Base-by-base conservation (phyloP, 1,284 basidiomycete species). In the Xerocomus amazonicus region DNA sequence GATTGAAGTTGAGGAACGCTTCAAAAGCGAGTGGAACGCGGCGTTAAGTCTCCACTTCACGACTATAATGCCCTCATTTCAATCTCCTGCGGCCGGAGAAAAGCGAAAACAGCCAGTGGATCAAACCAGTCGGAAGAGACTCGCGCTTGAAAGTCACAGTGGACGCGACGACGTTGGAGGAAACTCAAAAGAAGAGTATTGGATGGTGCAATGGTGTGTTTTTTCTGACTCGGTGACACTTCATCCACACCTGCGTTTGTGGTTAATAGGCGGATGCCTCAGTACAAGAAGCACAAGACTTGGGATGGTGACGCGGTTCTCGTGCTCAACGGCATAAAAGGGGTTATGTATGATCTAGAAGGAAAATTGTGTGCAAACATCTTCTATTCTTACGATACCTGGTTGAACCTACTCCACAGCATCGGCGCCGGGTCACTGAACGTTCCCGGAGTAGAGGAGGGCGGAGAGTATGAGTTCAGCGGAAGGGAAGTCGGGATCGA, bases 291-390 rank as follows among this genome's bases (percentile, higher is more conserved):
- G 69, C 87, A 96, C 66, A 96, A 95, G 69, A 93, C 90, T 0
- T 96, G 92, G 93, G 91, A 96, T 56, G 89, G 85, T 32, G 86
- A 88, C 62, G 86, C 78, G 16, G 73, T 89, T n/a, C 70, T 90
- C 7, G 77, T 81, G 14, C 71, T 82, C 13, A 73, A 62, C 46
- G 73, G 69, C 7, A 63, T 61, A 12, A 79, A 72, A 56, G 79
- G 77, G 42, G 76, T 71, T 6, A 65, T 89, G 23, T 80, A 80
- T 52, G 82, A 84, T 55, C 68, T 74, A 19, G 82, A 87, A 43
- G 81, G 82, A 32, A 81, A 77, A 69, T 63, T 71, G 87, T 83
- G 65, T 55, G 76, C 50, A 28, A 1, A 7, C 5, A 43, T 6
- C 50, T 49, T 47, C 8, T 34, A 29, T 60, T 38, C 10, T 31